A percentile compares a stretch with the other conserved stretches of the same genome.
Evolutionary conservation across 1,139 yeast species (phyloP).

Genomic region (Candida frijolesensis): DNA sequence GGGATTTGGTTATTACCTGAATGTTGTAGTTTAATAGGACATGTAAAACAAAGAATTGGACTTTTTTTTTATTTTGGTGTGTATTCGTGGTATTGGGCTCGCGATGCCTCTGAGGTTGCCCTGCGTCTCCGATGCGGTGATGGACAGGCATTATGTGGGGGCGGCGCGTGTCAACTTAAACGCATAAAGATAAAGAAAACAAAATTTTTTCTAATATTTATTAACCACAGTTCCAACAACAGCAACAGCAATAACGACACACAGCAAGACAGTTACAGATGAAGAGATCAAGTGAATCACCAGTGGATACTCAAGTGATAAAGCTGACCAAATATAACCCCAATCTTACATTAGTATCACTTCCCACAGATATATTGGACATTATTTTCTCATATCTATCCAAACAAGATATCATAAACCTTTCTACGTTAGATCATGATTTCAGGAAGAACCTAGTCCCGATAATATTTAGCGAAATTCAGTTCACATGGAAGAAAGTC

Average conservation of each 20-base stretch:
- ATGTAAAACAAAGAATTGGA: not conserved
- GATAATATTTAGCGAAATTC: constrained; percentile 27
- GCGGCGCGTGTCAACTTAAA: not conserved
- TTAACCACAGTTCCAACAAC: too few relatives aligned
- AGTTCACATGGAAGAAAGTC: constrained; percentile 34
- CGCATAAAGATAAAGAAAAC: not conserved
- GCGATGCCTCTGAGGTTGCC: not conserved
- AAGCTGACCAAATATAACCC: constrained; percentile 5
- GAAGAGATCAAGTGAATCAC: not conserved
- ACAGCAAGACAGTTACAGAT: not conserved
- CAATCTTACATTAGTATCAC: constrained; percentile 16
- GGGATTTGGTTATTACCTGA: too few relatives aligned
- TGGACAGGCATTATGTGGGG: not conserved
- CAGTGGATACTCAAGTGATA: not conserved
- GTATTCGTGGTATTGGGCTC: too few relatives aligned
- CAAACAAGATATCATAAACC: constrained; percentile 24
- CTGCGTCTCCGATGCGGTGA: not conserved
- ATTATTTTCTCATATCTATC: constrained; percentile 22
- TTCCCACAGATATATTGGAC: constrained; percentile 33
- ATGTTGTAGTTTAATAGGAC: not conserved
- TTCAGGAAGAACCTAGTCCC: constrained; percentile 24
- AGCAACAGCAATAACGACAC: too few relatives aligned
- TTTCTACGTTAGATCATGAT: constrained; percentile 23
- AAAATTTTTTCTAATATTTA: not conserved
- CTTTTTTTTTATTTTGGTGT: not conserved